Evolutionary conservation across 1,139 yeast species (phyloP), one percentile per base, ranked within the genome.

Genomic region (Sugiyamaella japonica): DNA sequence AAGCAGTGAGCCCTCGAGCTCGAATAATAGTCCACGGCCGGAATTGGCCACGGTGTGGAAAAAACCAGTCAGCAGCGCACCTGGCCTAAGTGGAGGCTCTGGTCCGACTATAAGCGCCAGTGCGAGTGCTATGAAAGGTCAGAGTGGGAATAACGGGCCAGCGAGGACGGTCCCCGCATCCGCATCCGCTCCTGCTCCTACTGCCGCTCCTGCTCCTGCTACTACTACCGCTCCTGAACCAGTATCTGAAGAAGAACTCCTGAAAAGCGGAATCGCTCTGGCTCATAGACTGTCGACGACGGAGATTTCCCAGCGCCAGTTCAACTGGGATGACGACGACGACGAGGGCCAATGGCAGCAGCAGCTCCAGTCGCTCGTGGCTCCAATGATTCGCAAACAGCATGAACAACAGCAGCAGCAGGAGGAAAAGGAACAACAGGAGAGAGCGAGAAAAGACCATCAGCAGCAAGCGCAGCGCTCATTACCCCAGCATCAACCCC

Each of bases 301-400:
- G 36, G 65, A 60, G 36, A 57, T 48, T 10, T 52, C 64, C 0
- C 56, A 61, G 36, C 56, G 70, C 13, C 61, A 68, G 42, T 65
- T 70, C 58, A 70, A 70, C 59, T 74, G 77, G 77, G 76, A 70
- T 47, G 76, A 73, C 32, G 77, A 73, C 53, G 77, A 74, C 54
- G 77, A 73, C 48, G 74, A 70, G 37, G 56, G 50, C 38, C 46
- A 55, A 13, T 54, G 57, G 57, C 38, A 42, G 25, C 28, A 34
- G 25, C 47, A 54, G 25, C 31, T 54, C 10, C 55, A 54, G 39
- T 42, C 52, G 1, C 25, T 51, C 13, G 55, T 49, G 2, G 45
- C 46, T 29, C 44, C 50, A 10, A 29, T 51, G 45, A 38, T 43
- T n/a, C 54, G 45, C 15, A 42, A 43, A 4, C 55, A 46, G 37